Percentiles rank a stretch among this genome's conserved stretches.
Conservation (phyloP, 1,139 yeast species). For the Pichia sp. region DNA sequence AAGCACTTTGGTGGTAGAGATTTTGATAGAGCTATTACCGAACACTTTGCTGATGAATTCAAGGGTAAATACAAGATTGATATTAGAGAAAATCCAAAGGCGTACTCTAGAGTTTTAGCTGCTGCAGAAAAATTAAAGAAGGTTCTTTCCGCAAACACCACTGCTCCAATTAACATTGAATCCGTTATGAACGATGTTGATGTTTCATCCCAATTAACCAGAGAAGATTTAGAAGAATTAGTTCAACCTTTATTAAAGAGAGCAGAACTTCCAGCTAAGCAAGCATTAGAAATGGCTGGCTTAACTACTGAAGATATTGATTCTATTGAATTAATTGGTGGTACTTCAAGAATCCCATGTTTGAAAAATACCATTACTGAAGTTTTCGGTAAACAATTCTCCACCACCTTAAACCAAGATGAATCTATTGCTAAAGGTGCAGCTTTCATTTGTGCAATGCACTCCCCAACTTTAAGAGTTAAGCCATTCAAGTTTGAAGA, state of each 20-base stretch:
- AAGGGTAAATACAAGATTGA: conserved; percentile 89
- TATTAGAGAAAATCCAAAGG: conserved; percentile 85
- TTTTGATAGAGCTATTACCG: conserved; percentile 87
- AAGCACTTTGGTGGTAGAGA: conserved; percentile 98
- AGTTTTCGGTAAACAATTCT: conserved; percentile 78
- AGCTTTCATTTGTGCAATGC: conserved; percentile 98
- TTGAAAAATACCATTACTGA: conserved; percentile 75
- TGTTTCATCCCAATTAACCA: conserved; percentile 79
- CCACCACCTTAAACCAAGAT: conserved; percentile 96
- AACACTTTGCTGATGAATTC: conserved; percentile 92
- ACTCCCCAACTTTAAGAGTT: conserved; percentile 97
- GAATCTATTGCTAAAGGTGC: conserved; percentile 99
- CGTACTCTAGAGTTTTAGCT: conserved; percentile 83
- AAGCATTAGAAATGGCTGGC: conserved; percentile 77
- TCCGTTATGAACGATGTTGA: conserved; percentile 97
- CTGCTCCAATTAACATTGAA: conserved; percentile 94
- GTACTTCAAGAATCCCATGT: conserved; percentile 95
- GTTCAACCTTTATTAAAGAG: conserved; percentile 75
- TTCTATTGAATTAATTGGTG: conserved; percentile 93
- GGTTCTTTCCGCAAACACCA: conserved; percentile 90
- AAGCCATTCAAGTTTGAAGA: conserved; percentile 99
- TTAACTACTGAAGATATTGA: conserved; percentile 68
- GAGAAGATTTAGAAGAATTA: conserved; percentile 90
- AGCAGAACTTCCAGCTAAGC: conserved; percentile 68
- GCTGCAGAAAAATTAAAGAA: conserved; percentile 94